These are phyloP conservation scores for Melampsora americana DNA, from an alignment of 1,284 basidiomycete species.

Conservation along the genomic window DNA sequence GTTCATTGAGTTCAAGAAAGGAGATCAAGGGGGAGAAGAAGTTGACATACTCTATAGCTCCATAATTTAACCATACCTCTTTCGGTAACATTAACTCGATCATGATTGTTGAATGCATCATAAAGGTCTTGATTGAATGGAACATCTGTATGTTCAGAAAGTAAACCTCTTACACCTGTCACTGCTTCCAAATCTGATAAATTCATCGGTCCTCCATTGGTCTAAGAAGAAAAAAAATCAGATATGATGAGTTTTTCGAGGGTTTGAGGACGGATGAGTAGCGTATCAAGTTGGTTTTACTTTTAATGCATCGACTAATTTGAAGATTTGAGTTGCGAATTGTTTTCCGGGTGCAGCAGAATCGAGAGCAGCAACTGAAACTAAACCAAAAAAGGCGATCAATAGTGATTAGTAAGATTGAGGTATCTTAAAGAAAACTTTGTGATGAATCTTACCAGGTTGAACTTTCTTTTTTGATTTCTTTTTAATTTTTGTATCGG, in stretches of 20 bases:
- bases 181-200: constrained; percentile 37
- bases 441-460: neutral
- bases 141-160: constrained; percentile 40
- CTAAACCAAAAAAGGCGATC: neutral
- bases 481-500: constrained; percentile 16
- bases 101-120: constrained; percentile 39
- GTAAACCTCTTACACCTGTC: constrained; percentile 37
- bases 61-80: constrained; percentile 31
- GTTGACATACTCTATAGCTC: constrained; percentile 25
- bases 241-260: neutral
- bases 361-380: neutral
- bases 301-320: constrained; percentile 36
- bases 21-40: neutral
- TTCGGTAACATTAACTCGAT: constrained; percentile 40
- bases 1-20: neutral
- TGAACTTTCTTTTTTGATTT: constrained; percentile 16
- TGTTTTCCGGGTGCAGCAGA: constrained; percentile 24
- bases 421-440: neutral
- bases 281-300: constrained; percentile 1
- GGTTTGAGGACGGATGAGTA: neutral
- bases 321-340: constrained; percentile 43
- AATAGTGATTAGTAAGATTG: neutral
- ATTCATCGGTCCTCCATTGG: constrained; percentile 40
- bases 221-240: neutral
- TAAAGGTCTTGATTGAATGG: constrained; percentile 39